Conservation (phyloP, 148 eudicot species). For the Pouteria glomerata region DNA sequence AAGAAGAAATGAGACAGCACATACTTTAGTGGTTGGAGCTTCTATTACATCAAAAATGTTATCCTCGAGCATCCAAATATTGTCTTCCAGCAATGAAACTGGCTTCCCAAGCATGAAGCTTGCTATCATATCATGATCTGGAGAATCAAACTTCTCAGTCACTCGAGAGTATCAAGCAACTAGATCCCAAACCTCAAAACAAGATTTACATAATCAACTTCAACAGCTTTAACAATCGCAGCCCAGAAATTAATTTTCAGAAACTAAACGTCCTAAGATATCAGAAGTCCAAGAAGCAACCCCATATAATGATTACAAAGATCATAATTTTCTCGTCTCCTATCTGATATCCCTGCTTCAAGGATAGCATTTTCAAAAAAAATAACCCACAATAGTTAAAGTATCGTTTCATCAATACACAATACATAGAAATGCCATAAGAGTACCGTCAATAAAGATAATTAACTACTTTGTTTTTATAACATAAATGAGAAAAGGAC, state of each 20-base stretch:
- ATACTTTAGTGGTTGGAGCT: conserved; percentile 58
- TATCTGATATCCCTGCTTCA: too few relatives aligned
- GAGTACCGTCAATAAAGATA: too few relatives aligned
- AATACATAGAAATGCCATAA: too few relatives aligned
- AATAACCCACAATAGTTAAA: too few relatives aligned
- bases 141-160: conserved; percentile 9
- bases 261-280: background rate
- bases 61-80: conserved; percentile 45
- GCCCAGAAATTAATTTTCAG: background rate
- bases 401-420: too few relatives aligned
- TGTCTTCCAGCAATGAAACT: conserved; percentile 52
- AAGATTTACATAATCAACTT: background rate
- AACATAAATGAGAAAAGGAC: background rate
- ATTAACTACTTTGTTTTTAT: too few relatives aligned
- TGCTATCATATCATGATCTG: conserved; percentile 82
- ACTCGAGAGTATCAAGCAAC: background rate
- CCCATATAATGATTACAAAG: background rate
- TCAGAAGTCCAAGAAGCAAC: background rate
- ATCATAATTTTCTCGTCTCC: too few relatives aligned
- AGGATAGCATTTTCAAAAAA: too few relatives aligned
- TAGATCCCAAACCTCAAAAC: background rate
- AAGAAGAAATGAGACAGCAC: conserved; percentile 6
- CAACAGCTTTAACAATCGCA: too few relatives aligned
- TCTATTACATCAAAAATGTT: conserved; percentile 69
- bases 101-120: conserved; percentile 66